Percentiles rank a stretch among this genome's conserved stretches.
Evolutionary conservation across 192 early-diverging fungal species (phyloP).

Genomic region (Coemansia reversa): DNA sequence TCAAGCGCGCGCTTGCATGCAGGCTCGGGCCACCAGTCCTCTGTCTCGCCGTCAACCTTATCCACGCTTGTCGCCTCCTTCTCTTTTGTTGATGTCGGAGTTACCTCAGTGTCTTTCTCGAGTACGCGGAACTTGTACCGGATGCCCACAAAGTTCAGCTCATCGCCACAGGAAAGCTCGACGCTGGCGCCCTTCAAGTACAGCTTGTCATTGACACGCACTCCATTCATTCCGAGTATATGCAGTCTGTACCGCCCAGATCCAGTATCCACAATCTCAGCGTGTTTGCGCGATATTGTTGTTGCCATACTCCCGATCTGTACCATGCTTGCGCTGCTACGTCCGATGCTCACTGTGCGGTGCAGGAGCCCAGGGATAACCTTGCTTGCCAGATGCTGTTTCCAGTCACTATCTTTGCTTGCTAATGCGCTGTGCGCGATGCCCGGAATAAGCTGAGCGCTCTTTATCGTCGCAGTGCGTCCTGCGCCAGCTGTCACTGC

Average conservation of each 20-base stretch:
- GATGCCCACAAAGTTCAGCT: slow-evolving; percentile 56
- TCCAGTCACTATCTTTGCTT: slow-evolving; percentile 15
- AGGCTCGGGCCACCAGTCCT: slow-evolving; percentile 47
- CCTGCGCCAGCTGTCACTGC: background rate
- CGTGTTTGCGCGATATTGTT: slow-evolving; percentile 48
- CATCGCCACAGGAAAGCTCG: slow-evolving; percentile 28
- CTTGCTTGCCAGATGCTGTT: slow-evolving; percentile 32
- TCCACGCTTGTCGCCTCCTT: background rate
- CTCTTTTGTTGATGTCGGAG: background rate
- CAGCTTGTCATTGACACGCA: slow-evolving; percentile 47
- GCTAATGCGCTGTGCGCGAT: background rate
- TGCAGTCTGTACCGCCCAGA: slow-evolving; percentile 22
- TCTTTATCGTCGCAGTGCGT: background rate
- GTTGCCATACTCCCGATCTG: slow-evolving; percentile 41
- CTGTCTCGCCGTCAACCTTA: slow-evolving; percentile 4
- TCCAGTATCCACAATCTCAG: slow-evolving; percentile 22
- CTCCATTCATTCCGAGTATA: slow-evolving; percentile 50
- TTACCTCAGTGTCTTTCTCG: background rate
- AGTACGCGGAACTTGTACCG: slow-evolving; percentile 45
- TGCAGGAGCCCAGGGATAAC: slow-evolving; percentile 30
- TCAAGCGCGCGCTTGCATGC: slow-evolving; percentile 28
- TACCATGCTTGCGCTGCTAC: slow-evolving; percentile 41
- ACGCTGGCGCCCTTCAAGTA: slow-evolving; percentile 21
- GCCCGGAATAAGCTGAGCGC: background rate
- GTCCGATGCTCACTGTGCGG: slow-evolving; percentile 43